Evolutionary conservation across 257 asterid genomes (phyloP), one percentile per base, ranked within the genome.

Genomic region (Catharanthus roseus): DNA sequence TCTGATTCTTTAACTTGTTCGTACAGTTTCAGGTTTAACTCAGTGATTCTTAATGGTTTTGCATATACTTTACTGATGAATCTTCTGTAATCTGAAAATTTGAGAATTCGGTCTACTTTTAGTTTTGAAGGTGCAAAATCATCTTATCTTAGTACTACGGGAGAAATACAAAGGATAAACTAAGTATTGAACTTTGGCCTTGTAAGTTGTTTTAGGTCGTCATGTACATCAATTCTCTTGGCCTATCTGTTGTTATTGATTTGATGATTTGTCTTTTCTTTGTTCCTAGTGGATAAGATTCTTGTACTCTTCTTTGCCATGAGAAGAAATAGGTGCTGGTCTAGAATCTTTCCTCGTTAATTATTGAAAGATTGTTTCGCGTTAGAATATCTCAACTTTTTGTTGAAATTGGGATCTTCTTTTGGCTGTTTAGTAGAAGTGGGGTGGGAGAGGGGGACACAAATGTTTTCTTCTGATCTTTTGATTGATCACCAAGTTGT

Each of bases 91-190:
- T 16, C 24, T 55, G 21, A 41, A 41, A 13, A 6, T 47, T 69
- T 6, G 36, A 38, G 29, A 19, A 19, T 56, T 42, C n/a, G 38
- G 23, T 36, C 23, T 38, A 50, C 39, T 69, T 69, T 26, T 31
- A 51, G 41, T 53, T 34, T 16, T 11, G 10, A 26, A 69, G 64
- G 28, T 53, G 53, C 11, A 34, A 3, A 24, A 53, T 53, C 4
- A 34, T 6, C 58, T 1, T 12, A 51, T 21, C 41, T 70, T 54
- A 31, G 45, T 19, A 45, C 69, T 45, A 34, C 39, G 5, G 7
- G 51, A 69, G 54, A 26, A 57, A 5, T 23, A 55, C 18, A 26
- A 57, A 57, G 10, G 75, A 57, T 57, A 38, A 55, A 70, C 31
- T 38, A 18, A 42, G 26, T 26, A 28, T 42, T 28, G 24, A 19